These are phyloP conservation scores for Auriscalpium microsporum DNA, from an alignment of 768 basidiomycete species.

Conservation along the genomic window DNA sequence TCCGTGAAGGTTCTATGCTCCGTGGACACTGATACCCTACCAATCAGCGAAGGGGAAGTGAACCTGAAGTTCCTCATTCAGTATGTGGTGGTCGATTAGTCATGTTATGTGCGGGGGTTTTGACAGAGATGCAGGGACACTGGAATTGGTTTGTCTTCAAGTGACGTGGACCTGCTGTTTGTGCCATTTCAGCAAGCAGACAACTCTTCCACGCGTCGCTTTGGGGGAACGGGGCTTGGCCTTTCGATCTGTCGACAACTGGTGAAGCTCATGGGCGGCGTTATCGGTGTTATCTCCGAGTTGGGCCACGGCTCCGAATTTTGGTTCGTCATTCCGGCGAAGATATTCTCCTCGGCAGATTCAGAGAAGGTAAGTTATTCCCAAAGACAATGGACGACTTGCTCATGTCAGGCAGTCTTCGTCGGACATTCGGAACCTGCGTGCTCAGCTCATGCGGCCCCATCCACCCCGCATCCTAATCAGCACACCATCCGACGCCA, in stretches of 20 bases:
- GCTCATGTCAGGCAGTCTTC: slow-evolving; percentile 27
- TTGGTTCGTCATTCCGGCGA: slow-evolving; percentile 68
- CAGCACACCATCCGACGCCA: slow-evolving; percentile 51
- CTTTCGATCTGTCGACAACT: slow-evolving; percentile 67
- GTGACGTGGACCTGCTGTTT: slow-evolving; percentile 59
- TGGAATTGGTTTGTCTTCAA: slow-evolving; percentile 60
- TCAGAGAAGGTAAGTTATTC: slow-evolving; percentile 39
- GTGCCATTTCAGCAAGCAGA: slow-evolving; percentile 75
- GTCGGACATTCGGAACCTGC: slow-evolving; percentile 39
- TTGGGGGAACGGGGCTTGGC: slow-evolving; percentile 73
- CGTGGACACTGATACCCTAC: slow-evolving; percentile 32
- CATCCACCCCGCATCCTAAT: slow-evolving; percentile 43
- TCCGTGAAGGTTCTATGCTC: slow-evolving; percentile 56
- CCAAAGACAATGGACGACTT: too few relatives aligned
- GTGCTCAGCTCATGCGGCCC: slow-evolving; percentile 38
- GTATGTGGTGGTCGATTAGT: slow-evolving; percentile 22
- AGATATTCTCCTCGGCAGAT: slow-evolving; percentile 45
- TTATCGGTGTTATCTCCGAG: slow-evolving; percentile 62
- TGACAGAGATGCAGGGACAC: slow-evolving; percentile 42
- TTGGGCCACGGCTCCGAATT: slow-evolving; percentile 57
- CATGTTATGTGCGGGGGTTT: too few relatives aligned
- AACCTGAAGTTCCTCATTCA: slow-evolving; percentile 59
- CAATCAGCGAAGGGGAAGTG: slow-evolving; percentile 33
- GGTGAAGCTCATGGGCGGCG: slow-evolving; percentile 70
- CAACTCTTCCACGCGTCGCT: slow-evolving; percentile 67